These are phyloP conservation scores for Iris macrosiphon DNA, from an alignment of 106 monocot genomes.

Conservation along the genomic window DNA sequence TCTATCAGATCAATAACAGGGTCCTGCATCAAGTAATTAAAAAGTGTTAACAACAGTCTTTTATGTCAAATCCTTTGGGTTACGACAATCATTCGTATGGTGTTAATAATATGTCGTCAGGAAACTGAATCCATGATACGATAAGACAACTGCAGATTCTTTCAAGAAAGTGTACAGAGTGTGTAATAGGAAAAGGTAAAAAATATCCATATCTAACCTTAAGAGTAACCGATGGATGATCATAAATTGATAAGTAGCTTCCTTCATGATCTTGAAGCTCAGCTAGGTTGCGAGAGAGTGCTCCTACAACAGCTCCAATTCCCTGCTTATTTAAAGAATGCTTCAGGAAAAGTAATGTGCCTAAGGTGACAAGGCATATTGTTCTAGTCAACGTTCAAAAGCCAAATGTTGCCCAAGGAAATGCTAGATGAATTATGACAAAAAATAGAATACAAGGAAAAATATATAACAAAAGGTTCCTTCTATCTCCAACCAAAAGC, in stretches of 20 bases:
- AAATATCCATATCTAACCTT: constrained; percentile 21
- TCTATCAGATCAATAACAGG: constrained; percentile 56
- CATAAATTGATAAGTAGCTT: constrained; percentile 48
- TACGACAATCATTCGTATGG: neutral
- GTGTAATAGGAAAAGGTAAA: neutral
- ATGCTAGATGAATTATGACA: too few relatives aligned
- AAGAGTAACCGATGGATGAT: constrained; percentile 40
- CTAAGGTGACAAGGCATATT: too few relatives aligned
- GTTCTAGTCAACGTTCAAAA: too few relatives aligned
- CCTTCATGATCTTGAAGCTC: constrained; percentile 50
- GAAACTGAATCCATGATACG: too few relatives aligned
- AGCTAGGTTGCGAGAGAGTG: constrained; percentile 58
- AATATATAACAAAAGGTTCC: too few relatives aligned
- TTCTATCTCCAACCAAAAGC: too few relatives aligned
- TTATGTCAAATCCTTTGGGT: neutral
- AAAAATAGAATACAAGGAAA: too few relatives aligned
- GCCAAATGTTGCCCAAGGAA: too few relatives aligned
- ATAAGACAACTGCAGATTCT: too few relatives aligned
- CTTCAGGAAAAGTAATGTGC: constrained; percentile 4
- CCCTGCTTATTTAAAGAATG: constrained; percentile 30
- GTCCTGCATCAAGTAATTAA: constrained; percentile 27
- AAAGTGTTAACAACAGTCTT: neutral
- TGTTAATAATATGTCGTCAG: neutral
- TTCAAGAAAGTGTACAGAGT: too few relatives aligned
- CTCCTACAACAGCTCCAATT: constrained; percentile 61